Percentiles rank a stretch among this genome's conserved stretches.
Conservation (phyloP, 148 eudicot genomes). For the Cornus suecica region DNA sequence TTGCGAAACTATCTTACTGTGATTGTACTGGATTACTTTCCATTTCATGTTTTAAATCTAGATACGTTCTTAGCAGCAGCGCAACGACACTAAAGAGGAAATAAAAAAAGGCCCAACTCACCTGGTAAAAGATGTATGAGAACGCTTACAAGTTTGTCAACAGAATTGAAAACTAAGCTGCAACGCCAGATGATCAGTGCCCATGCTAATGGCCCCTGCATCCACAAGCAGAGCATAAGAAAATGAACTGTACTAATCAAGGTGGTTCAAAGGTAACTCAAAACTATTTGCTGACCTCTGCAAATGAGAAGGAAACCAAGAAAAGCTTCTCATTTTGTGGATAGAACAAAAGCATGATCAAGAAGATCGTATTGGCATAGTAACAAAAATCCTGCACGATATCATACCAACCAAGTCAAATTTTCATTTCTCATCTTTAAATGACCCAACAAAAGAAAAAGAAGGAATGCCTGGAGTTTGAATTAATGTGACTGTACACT, state of each 20-base stretch:
- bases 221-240: background rate
- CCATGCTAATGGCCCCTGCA: slow-evolving; percentile 98
- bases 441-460: background rate
- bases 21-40: no score
- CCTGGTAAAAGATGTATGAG: slow-evolving; percentile 97
- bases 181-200: slow-evolving; percentile 97
- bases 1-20: no score
- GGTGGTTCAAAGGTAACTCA: background rate
- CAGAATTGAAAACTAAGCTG: slow-evolving; percentile 90
- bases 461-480: background rate
- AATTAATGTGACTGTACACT: background rate
- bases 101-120: slow-evolving; percentile 27
- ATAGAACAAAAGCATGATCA: slow-evolving; percentile 71
- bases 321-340: slow-evolving; percentile 91
- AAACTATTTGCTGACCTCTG: slow-evolving; percentile 60
- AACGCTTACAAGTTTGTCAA: slow-evolving; percentile 93
- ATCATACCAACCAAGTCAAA: slow-evolving; percentile 1
- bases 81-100: background rate
- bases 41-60: background rate
- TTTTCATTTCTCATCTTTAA: background rate
- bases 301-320: slow-evolving; percentile 97
- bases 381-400: slow-evolving; percentile 90
- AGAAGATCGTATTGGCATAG: slow-evolving; percentile 93
- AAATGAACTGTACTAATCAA: background rate
- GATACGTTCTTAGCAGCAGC: background rate